Evolutionary conservation across 352 stramenopile species (phyloP).

Genomic region (Phytophthora citricola): DNA sequence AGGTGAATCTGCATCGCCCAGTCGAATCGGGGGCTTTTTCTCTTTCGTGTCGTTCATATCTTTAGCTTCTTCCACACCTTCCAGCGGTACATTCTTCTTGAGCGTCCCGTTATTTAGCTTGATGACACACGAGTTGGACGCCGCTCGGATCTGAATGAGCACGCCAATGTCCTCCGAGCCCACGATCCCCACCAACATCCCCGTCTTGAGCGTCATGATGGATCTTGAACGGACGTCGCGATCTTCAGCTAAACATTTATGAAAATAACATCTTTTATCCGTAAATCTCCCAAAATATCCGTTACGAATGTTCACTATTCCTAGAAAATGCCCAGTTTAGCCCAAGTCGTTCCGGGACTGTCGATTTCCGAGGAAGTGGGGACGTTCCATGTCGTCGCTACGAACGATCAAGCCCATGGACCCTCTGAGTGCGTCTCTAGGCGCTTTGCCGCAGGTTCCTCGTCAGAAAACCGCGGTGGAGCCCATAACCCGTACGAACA

Average conservation of each 20-base stretch:
- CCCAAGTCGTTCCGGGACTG: neutral
- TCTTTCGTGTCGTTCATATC: constrained; percentile 46
- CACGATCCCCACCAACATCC: constrained; percentile 63
- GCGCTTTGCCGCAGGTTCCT: constrained; percentile 28
- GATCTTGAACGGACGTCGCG: constrained; percentile 7
- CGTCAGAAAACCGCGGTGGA: constrained; percentile 40
- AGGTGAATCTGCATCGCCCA: constrained; percentile 18
- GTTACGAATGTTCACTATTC: constrained; percentile 28
- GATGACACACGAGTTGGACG: constrained; percentile 70
- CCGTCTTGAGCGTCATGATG: constrained; percentile 57
- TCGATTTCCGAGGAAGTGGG: neutral
- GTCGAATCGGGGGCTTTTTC: constrained; percentile 58
- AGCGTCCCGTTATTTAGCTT: constrained; percentile 70
- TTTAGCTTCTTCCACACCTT: constrained; percentile 58
- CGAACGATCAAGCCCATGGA: constrained; percentile 42
- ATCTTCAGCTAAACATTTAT: neutral
- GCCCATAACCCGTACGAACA: constrained; percentile 49
- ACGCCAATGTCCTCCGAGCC: constrained; percentile 60
- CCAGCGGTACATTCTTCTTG: constrained; percentile 74
- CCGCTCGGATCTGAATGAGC: constrained; percentile 68
- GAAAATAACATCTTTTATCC: too few relatives aligned
- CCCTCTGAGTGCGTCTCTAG: constrained; percentile 40
- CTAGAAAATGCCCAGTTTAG: neutral
- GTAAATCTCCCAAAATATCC: constrained; percentile 7
- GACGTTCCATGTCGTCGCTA: constrained; percentile 26